These are phyloP conservation scores for Cercospora sp. DNA, from an alignment of 2,329 filamentous ascomycete genomes.

Conservation along the genomic window DNA sequence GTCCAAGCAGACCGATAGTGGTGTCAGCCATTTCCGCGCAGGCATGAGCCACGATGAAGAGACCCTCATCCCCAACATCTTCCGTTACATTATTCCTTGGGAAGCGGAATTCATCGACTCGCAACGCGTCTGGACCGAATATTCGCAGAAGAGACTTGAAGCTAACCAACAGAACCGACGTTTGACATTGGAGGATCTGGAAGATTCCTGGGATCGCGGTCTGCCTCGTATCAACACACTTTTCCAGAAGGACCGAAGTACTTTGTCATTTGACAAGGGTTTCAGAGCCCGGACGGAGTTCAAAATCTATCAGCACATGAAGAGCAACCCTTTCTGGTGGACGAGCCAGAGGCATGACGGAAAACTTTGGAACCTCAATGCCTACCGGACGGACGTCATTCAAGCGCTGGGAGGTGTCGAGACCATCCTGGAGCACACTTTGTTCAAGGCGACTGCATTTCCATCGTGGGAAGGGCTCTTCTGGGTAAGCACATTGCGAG, in stretches of 20 bases:
- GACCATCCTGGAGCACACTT: conserved; percentile 76
- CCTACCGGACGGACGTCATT: conserved; percentile 94
- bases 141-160: conserved; percentile 95
- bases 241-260: conserved; percentile 98
- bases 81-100: conserved; percentile 99
- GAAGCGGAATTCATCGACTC: conserved; percentile 99
- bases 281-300: conserved; percentile 95
- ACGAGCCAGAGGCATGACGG: conserved; percentile 96
- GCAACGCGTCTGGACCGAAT: conserved; percentile 98
- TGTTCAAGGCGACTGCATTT: conserved; percentile 93
- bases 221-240: conserved; percentile 96
- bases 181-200: conserved; percentile 90
- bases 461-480: conserved; percentile 96
- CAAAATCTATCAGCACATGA: conserved; percentile 98
- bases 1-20: conserved; percentile 97
- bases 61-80: conserved; percentile 96
- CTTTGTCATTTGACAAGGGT: conserved; percentile 95
- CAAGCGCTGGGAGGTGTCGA: conserved; percentile 95
- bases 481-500: conserved; percentile 63
- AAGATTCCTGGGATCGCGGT: conserved; percentile 98
- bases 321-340: conserved; percentile 99
- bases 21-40: conserved; percentile 92
- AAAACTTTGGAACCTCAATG: conserved; percentile 80
- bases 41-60: conserved; percentile 99
- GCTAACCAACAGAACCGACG: conserved; percentile 96